These are phyloP conservation scores for Fonsecaea monophora DNA, from an alignment of 2,329 filamentous ascomycete species.

Conservation along the genomic window DNA sequence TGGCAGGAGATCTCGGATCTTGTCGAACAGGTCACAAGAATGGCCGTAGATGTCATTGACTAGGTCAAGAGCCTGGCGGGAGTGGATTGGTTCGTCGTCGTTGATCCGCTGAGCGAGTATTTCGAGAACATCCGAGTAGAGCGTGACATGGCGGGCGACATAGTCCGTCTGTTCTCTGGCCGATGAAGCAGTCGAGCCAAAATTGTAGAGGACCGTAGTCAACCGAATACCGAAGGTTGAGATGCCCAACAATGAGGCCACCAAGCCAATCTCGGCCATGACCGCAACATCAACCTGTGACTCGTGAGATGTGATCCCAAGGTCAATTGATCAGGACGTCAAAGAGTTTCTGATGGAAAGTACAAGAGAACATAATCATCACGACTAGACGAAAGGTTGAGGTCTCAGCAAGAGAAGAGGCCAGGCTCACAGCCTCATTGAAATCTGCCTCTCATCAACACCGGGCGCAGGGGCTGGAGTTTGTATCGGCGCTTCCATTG, in stretches of 20 bases:
- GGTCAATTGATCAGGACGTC: not conserved
- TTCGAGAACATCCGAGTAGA: slow-evolving; percentile 28
- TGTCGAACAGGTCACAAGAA: slow-evolving; percentile 17
- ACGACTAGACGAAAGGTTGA: not conserved
- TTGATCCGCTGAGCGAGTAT: slow-evolving; percentile 19
- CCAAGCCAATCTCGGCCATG: slow-evolving; percentile 23
- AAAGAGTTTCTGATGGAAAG: not conserved
- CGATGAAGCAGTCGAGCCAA: slow-evolving; percentile 17
- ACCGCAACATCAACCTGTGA: not conserved
- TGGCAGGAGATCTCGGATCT: slow-evolving; percentile 17
- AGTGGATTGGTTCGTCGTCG: slow-evolving; percentile 25
- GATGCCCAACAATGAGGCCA: slow-evolving; percentile 26
- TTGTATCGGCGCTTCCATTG: too few species aligned
- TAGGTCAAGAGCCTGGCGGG: slow-evolving; percentile 18
- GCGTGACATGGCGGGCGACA: slow-evolving; percentile 24
- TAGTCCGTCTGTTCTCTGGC: slow-evolving; percentile 23
- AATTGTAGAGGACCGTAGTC: slow-evolving; percentile 23
- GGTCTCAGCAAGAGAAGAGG: not conserved
- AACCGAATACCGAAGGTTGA: slow-evolving; percentile 25
- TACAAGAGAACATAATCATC: not conserved
- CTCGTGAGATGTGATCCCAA: not conserved
- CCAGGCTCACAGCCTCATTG: not conserved
- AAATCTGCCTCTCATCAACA: not conserved
- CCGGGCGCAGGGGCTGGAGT: too few species aligned
- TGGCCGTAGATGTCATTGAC: slow-evolving; percentile 21